Evolutionary conservation across 306 rosid species (phyloP).

Genomic region (Leucaena leucocephala): DNA sequence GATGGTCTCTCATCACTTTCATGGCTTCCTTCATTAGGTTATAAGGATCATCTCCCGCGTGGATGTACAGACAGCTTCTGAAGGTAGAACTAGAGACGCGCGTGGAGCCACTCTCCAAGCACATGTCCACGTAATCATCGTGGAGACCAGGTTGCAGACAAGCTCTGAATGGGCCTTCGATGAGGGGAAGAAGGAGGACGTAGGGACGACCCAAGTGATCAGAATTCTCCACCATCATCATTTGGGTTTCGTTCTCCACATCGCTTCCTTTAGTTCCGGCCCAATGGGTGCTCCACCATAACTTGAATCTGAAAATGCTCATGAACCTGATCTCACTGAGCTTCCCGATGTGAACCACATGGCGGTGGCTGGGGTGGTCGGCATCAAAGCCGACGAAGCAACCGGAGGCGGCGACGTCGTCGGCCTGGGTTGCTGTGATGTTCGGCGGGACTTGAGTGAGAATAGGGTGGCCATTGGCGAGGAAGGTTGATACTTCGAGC

Average conservation of each 20-base stretch:
- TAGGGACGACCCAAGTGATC: slow-evolving; percentile 47
- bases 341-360: slow-evolving; percentile 53
- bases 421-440: slow-evolving; percentile 49
- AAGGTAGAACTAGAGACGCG: slow-evolving; percentile 47
- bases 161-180: slow-evolving; percentile 65
- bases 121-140: slow-evolving; percentile 45
- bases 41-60: slow-evolving; percentile 56
- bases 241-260: slow-evolving; percentile 62
- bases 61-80: slow-evolving; percentile 59
- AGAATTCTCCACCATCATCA: slow-evolving; percentile 52
- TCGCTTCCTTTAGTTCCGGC: slow-evolving; percentile 52
- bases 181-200: slow-evolving; percentile 62
- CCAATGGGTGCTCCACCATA: slow-evolving; percentile 87
- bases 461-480: slow-evolving; percentile 58
- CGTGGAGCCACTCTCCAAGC: slow-evolving; percentile 76
- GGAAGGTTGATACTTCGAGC: slow-evolving; percentile 47
- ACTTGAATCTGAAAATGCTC: slow-evolving; percentile 71
- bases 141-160: slow-evolving; percentile 46
- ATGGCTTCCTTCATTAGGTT: slow-evolving; percentile 51
- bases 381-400: slow-evolving; percentile 65
- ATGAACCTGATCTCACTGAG: slow-evolving; percentile 51
- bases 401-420: slow-evolving; percentile 26
- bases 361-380: slow-evolving; percentile 44
- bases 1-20: slow-evolving; percentile 45
- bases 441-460: slow-evolving; percentile 59